These are phyloP conservation scores for Eimeria falciformis DNA, from an alignment of 169 alveolate species.

Conservation along the genomic window DNA sequence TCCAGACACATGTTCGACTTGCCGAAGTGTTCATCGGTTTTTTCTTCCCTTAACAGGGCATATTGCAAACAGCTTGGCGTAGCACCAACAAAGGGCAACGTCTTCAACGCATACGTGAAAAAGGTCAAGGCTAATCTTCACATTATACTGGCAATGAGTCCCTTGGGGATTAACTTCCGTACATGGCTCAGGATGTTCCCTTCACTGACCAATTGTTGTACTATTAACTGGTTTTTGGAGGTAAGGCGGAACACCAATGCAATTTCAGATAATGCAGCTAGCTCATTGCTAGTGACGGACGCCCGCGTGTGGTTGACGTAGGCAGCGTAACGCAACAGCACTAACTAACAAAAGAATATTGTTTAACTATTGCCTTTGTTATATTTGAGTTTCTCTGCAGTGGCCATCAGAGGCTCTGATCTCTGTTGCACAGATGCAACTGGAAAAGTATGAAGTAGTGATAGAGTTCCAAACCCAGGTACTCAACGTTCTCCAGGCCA, in stretches of 20 bases:
- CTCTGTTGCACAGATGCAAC: conserved; percentile 77
- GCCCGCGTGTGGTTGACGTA: no score
- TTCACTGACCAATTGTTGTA: conserved; percentile 95
- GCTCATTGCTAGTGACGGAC: no score
- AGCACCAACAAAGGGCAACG: conserved; percentile 93
- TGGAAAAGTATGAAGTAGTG: conserved; percentile 68
- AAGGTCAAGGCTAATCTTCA: conserved; percentile 95
- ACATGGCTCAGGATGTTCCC: conserved; percentile 98
- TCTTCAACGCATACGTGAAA: conserved; percentile 91
- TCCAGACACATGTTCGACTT: no score
- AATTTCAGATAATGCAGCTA: no score
- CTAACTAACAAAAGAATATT: neutral
- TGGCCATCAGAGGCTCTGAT: conserved; percentile 94
- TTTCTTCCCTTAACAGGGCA: conserved; percentile 29
- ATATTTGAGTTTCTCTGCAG: conserved; percentile 18
- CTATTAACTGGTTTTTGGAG: conserved; percentile 96
- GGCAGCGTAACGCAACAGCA: neutral
- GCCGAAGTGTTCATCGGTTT: neutral
- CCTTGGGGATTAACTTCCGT: conserved; percentile 96
- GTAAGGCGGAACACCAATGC: conserved; percentile 60
- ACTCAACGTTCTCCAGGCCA: conserved; percentile 90
- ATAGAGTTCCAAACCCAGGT: conserved; percentile 83
- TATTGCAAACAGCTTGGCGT: conserved; percentile 89
- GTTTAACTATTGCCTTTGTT: neutral
- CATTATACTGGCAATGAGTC: conserved; percentile 96